Evolutionary conservation across 2,329 filamentous ascomycete species (phyloP).

Genomic region (Talaromyces sp.): DNA sequence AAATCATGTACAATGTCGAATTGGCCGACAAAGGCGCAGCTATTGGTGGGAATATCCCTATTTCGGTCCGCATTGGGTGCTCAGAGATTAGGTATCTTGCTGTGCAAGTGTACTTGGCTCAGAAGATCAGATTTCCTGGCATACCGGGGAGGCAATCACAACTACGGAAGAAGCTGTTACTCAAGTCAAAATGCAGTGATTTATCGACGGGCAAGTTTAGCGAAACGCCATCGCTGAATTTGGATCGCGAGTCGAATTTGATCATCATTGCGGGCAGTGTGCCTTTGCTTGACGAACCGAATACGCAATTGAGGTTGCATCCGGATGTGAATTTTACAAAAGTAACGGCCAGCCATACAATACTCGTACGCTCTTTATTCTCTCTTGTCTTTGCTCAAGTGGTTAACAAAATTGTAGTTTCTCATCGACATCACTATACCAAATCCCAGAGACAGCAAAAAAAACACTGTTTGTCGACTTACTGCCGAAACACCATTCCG

Average conservation of each 20-base stretch:
- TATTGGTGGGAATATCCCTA: slow-evolving; percentile 12
- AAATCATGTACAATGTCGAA: slow-evolving; percentile 11
- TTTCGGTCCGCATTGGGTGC: slow-evolving; percentile 4
- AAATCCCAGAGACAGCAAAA: neutral
- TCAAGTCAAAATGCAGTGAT: slow-evolving; percentile 14
- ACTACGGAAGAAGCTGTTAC: slow-evolving; percentile 10
- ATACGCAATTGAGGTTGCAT: slow-evolving; percentile 4
- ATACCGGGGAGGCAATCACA: slow-evolving; percentile 6
- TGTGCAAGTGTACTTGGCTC: slow-evolving; percentile 10
- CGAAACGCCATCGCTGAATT: neutral
- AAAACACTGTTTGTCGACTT: slow-evolving; percentile 13
- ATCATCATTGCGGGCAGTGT: slow-evolving; percentile 4
- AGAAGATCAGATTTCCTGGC: slow-evolving; percentile 9
- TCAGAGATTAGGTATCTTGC: slow-evolving; percentile 9
- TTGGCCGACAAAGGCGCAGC: slow-evolving; percentile 10
- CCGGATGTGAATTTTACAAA: slow-evolving; percentile 15
- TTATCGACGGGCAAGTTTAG: slow-evolving; percentile 10
- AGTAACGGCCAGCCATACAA: slow-evolving; percentile 8
- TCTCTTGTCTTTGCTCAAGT: neutral
- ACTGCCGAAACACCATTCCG: slow-evolving; percentile 14
- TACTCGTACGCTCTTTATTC: slow-evolving; percentile 4
- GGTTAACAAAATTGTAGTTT: neutral
- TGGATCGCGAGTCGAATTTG: neutral
- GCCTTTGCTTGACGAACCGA: slow-evolving; percentile 6
- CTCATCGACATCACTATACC: slow-evolving; percentile 14